Conservation (phyloP, 805 yeast genomes). For the Schwanniomyces vanrijiae region DNA sequence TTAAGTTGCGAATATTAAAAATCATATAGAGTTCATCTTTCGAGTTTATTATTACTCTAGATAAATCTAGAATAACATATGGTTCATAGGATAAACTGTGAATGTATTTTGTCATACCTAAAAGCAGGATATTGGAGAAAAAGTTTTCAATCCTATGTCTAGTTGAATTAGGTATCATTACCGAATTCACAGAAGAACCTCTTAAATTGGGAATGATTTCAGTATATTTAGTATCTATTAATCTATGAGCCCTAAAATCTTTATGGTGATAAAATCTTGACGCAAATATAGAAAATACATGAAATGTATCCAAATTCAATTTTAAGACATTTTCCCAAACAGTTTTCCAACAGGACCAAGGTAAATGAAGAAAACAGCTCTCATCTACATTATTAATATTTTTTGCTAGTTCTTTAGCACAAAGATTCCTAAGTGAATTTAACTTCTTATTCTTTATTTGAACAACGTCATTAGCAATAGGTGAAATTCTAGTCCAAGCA, state of each 20-base stretch:
- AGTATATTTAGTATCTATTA: not conserved
- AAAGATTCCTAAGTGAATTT: conserved; percentile 19
- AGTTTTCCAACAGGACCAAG: conserved; percentile 26
- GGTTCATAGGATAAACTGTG: conserved; percentile 15
- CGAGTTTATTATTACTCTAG: conserved; percentile 10
- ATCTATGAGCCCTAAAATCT: conserved; percentile 25
- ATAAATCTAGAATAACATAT: conserved; percentile 27
- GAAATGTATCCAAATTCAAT: conserved; percentile 28
- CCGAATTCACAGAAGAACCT: conserved; percentile 11
- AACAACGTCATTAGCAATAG: conserved; percentile 2
- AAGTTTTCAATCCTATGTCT: conserved; percentile 37
- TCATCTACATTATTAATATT: conserved; percentile 22
- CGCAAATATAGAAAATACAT: conserved; percentile 28
- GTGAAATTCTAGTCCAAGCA: conserved; percentile 13
- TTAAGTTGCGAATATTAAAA: conserved; percentile 25
- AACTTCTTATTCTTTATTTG: conserved; percentile 5
- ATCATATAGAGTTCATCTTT: conserved; percentile 24
- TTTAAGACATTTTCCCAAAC: conserved; percentile 33
- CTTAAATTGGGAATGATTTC: conserved; percentile 3
- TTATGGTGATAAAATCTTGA: conserved; percentile 12
- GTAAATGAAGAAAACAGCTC: conserved; percentile 18
- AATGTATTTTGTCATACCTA: conserved; percentile 19
- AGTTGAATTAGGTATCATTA: conserved; percentile 10
- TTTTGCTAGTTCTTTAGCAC: conserved; percentile 28
- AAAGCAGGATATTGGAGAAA: conserved; percentile 26